Percentiles rank a stretch among this genome's conserved stretches.
Evolutionary conservation across 1,284 basidiomycete species (phyloP).

Genomic region (Boletus mariae): DNA sequence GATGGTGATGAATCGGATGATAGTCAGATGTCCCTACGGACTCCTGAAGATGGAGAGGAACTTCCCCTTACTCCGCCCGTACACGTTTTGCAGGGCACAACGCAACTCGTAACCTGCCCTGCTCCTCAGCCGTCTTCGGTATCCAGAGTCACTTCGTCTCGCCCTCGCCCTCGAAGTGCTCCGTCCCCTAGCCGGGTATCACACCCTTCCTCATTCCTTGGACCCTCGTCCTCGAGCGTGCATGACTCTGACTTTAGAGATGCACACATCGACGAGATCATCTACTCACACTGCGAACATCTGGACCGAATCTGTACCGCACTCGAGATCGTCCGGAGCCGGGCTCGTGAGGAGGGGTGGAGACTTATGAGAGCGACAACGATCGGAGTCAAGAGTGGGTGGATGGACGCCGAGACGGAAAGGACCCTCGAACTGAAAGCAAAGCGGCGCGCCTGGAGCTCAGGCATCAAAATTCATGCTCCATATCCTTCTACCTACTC

Average conservation of each 20-base stretch:
- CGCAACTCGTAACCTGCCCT: background rate
- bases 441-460: slow-evolving; percentile 34
- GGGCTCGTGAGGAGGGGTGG: slow-evolving; percentile 32
- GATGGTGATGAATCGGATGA: slow-evolving; percentile 32
- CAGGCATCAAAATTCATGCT: slow-evolving; percentile 29
- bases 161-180: slow-evolving; percentile 24
- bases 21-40: slow-evolving; percentile 22
- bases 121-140: slow-evolving; percentile 9
- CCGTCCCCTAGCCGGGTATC: slow-evolving; percentile 3
- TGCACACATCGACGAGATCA: slow-evolving; percentile 14
- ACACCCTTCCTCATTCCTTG: background rate
- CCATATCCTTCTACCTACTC: slow-evolving; percentile 16
- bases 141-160: slow-evolving; percentile 23
- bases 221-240: background rate
- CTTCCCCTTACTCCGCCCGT: slow-evolving; percentile 9
- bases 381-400: slow-evolving; percentile 21
- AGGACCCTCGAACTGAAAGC: slow-evolving; percentile 26
- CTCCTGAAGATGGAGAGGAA: slow-evolving; percentile 25
- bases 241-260: slow-evolving; percentile 2
- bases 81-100: background rate
- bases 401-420: slow-evolving; percentile 27
- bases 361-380: slow-evolving; percentile 20
- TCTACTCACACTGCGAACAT: slow-evolving; percentile 12
- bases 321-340: slow-evolving; percentile 27
- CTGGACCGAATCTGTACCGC: slow-evolving; percentile 20